Base-by-base conservation (phyloP, 129 eudicot genomes). In the Gnaphalium uliginosum region DNA sequence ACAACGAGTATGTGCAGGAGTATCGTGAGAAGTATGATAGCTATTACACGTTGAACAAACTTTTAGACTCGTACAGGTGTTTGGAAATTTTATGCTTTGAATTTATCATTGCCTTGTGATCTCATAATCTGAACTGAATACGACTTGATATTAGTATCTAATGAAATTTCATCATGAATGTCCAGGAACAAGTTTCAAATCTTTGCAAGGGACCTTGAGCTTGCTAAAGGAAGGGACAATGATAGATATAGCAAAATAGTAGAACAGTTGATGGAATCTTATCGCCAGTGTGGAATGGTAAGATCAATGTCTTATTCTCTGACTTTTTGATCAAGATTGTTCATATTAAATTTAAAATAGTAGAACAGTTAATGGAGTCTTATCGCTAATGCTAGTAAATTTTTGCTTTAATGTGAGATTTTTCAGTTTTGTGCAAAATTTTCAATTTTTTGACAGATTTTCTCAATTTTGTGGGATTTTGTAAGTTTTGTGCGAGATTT, bases 1-100 rank as follows among this genome's bases (percentile, higher is more conserved):
- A 91, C 64, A 76, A 84, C 68, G 97, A 86, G 56, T 95, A 91
- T 74, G 92, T 91, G 78, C 86, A 83, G 78, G 99, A 95, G 82
- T 95, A 85, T 82, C 83, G 68, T 64, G 97, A 95, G 86, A 95
- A 95, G 85, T 87, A 91, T 82, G 95, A 86, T 51, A 65, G 77
- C 79, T 95, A 95, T 83, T 33, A 81, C 56, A 80, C 90, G 5
- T 26, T 95, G 80, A 91, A 87, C 86, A 87, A 83, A 81, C 74
- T 79, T 75, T 75, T 95, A 74, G 95, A 95, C 79, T 75, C 87
- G 27, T 82, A 87, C 84, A 95, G 97, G 99, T 95, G 78, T 9
- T 66, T 22, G 21, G 43, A 70, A 53, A 25, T 72, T 51, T 77
- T 26, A 56, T 56, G 23, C 13, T 21, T 9, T 54, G 59, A 17